A percentile compares a stretch with the other conserved stretches of the same genome.
These are phyloP conservation scores for Cicer yamashitae DNA, from an alignment of 306 rosid species.

Conservation along the genomic window DNA sequence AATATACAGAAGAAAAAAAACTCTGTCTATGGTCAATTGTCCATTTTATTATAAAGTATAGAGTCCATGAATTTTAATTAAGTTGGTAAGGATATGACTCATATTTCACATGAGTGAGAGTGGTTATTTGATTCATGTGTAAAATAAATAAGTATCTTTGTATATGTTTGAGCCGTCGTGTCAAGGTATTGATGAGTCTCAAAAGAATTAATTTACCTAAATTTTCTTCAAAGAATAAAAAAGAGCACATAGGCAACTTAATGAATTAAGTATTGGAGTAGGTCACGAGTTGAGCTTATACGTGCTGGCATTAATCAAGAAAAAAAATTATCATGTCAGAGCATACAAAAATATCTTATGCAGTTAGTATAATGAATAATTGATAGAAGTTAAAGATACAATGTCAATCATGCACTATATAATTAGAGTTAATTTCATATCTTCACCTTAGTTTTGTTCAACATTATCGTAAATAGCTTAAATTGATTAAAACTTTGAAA, in stretches of 20 bases:
- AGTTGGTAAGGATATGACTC: background rate
- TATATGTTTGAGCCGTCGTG: background rate
- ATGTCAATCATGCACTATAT: too few relatives aligned
- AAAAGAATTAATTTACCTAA: background rate
- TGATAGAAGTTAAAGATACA: background rate
- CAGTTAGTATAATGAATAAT: background rate
- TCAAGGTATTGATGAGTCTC: too few relatives aligned
- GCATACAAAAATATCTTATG: background rate
- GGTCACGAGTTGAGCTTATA: constrained; percentile 29
- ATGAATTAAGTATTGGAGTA: constrained; percentile 22
- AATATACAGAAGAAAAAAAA: background rate
- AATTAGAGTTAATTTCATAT: too few relatives aligned
- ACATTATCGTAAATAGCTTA: too few relatives aligned
- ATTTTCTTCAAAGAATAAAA: background rate
- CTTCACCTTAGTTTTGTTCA: too few relatives aligned
- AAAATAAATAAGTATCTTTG: background rate
- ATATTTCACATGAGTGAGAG: too few relatives aligned
- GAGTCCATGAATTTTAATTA: background rate
- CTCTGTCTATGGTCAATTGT: background rate
- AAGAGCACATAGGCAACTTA: background rate
- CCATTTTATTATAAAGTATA: background rate
- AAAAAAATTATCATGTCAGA: constrained; percentile 37
- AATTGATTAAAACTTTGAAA: too few relatives aligned
- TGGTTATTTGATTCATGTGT: background rate
- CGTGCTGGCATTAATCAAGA: constrained; percentile 54